These are phyloP conservation scores for Dalbergia cochinchinensis DNA, from an alignment of 306 rosid species.

Conservation along the genomic window DNA sequence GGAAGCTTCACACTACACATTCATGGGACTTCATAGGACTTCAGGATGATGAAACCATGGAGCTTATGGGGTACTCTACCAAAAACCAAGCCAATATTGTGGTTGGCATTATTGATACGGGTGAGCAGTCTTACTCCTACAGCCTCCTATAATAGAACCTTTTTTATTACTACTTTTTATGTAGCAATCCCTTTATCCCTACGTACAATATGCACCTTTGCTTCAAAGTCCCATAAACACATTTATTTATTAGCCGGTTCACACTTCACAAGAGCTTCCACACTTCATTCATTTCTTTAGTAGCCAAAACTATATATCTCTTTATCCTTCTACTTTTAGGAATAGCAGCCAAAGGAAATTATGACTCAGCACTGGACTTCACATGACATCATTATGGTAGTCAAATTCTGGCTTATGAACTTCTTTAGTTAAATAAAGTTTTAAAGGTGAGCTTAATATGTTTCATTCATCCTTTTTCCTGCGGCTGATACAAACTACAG, in stretches of 20 bases:
- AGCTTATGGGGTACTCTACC: slow-evolving; percentile 58
- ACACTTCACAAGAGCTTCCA: slow-evolving; percentile 16
- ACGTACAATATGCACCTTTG: slow-evolving; percentile 37
- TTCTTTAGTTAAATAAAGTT: slow-evolving; percentile 11
- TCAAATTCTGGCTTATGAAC: background rate
- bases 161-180: slow-evolving; percentile 28
- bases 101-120: slow-evolving; percentile 81
- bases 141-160: slow-evolving; percentile 18
- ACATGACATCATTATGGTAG: slow-evolving; percentile 36
- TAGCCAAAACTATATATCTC: background rate
- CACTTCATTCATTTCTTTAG: slow-evolving; percentile 41
- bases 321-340: slow-evolving; percentile 32
- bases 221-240: slow-evolving; percentile 30
- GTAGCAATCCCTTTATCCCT: slow-evolving; percentile 27
- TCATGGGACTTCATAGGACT: slow-evolving; percentile 91
- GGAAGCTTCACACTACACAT: slow-evolving; percentile 80
- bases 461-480: slow-evolving; percentile 11
- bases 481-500: slow-evolving; percentile 9
- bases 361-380: slow-evolving; percentile 1
- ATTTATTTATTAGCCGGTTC: slow-evolving; percentile 42
- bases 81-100: slow-evolving; percentile 74
- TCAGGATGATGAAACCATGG: slow-evolving; percentile 60
- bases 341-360: slow-evolving; percentile 19
- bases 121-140: slow-evolving; percentile 49
- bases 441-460: slow-evolving; percentile 20